Base-by-base conservation (phyloP, 1,139 yeast species). In the Debaryomyces singareniensis region DNA sequence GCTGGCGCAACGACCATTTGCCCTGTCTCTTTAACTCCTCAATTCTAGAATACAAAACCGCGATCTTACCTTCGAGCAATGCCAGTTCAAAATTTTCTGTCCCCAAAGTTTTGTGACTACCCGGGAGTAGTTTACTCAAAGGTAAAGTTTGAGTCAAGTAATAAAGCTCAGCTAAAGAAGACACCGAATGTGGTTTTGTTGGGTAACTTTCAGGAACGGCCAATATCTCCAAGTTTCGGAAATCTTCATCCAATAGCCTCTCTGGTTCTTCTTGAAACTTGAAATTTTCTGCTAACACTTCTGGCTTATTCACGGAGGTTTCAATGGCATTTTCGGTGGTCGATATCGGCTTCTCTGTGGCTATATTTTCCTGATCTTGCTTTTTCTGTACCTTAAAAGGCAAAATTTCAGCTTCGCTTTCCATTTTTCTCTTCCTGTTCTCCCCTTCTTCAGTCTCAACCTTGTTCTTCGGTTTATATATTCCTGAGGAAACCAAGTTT, bases 1-100 rank as follows among this genome's bases (percentile, higher is more conserved):
- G 95, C 51, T 93, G 98, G 30, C 95, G 69, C 33, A 89, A 61
- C 16, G 96, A 82, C 98, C 98, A 93, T 44, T 83, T 78, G 4
- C 86, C 85, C 34, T 81, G 80, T 31, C 95, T 66, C 49, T 87
- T 85, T 37, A 93, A 65, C 50, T 89, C 97, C 48, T 91, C 98
- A 28, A 93, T 89, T 35, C 97, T 71, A 3, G 94, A 84, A 45
- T 86, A 84, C 11, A 86, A 75, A n/a, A 87, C 96, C 0, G 95
- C 86, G 6, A 91, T 77, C 49, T 89, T 84, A 5, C 96, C 95
- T 50, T 91, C 99, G n/a, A 86, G 71, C 16, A 89, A 61, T 0
- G 95, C 86, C 45, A 83, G 71, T 46, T 86, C 95, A 56, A 77
- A 91, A 35, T 84, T 75, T 29, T 84, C 93, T 0, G 97, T 84